Conservation (phyloP, 1,284 basidiomycete genomes). For the Phellinidium pouzarii region DNA sequence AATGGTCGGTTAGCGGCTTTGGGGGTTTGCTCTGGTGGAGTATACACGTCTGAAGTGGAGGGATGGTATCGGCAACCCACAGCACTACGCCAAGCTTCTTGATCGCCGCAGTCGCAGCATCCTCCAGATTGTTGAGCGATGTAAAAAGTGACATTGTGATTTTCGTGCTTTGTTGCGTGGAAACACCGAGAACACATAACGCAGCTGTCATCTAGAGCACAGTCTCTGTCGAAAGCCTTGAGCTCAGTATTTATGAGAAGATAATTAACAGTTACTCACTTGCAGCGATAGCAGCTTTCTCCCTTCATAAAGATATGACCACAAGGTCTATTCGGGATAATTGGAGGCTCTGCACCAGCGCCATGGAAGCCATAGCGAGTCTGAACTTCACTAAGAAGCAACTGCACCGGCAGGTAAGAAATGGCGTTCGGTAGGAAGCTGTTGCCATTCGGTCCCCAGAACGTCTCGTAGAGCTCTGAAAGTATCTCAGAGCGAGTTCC, state of each 20-base stretch:
- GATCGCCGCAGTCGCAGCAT: constrained; percentile 90
- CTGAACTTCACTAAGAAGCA: constrained; percentile 63
- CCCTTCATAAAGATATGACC: constrained; percentile 77
- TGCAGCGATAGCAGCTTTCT: constrained; percentile 86
- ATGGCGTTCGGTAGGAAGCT: constrained; percentile 62
- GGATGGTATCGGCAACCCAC: constrained; percentile 71
- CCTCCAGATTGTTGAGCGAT: constrained; percentile 86
- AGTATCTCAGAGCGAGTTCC: constrained; percentile 69
- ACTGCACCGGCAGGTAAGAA: constrained; percentile 51
- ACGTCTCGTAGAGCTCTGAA: constrained; percentile 69
- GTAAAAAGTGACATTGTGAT: constrained; percentile 88
- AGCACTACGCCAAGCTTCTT: constrained; percentile 72
- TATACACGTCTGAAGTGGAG: constrained; percentile 25
- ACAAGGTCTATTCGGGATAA: constrained; percentile 61
- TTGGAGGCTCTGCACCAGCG: constrained; percentile 48
- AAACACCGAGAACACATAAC: constrained; percentile 87
- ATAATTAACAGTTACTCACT: constrained; percentile 67
- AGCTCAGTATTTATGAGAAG: constrained; percentile 2
- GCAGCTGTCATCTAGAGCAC: constrained; percentile 81
- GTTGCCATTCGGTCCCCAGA: constrained; percentile 68
- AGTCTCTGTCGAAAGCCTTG: constrained; percentile 55
- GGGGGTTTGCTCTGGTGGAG: constrained; percentile 27
- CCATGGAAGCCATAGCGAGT: constrained; percentile 45
- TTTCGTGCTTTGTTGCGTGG: constrained; percentile 73
- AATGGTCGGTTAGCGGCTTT: constrained; percentile 30